Evolutionary conservation across 495 filamentous ascomycete genomes (phyloP).

Genomic region (Massariosphaeria phaeospora): DNA sequence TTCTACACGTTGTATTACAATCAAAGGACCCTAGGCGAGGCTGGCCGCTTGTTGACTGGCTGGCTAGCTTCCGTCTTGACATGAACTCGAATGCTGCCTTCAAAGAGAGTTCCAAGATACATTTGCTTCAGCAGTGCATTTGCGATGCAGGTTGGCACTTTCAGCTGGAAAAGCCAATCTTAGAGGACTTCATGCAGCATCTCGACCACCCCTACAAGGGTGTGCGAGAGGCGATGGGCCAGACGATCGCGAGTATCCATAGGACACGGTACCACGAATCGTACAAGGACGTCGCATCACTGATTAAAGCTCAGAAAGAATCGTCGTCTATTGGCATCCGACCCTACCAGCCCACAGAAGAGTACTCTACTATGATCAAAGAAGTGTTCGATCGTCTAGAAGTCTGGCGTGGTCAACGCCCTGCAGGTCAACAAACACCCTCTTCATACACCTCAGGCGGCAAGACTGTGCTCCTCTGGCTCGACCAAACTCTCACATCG

Average conservation of each 20-base stretch:
- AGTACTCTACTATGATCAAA: constrained; percentile 66
- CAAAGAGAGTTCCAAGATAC: constrained; percentile 96
- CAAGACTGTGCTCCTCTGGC: constrained; percentile 93
- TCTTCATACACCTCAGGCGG: constrained; percentile 92
- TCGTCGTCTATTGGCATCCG: constrained; percentile 79
- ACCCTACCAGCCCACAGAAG: constrained; percentile 70
- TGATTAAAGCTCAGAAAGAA: constrained; percentile 72
- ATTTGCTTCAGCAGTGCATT: constrained; percentile 82
- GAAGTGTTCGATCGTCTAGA: constrained; percentile 78
- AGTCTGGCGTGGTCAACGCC: constrained; percentile 77
- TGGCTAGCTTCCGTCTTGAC: constrained; percentile 82
- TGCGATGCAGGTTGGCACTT: constrained; percentile 94
- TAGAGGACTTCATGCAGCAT: constrained; percentile 83
- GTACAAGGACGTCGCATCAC: constrained; percentile 65
- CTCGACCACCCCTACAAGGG: constrained; percentile 97
- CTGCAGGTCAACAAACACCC: constrained; percentile 84
- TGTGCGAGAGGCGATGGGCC: constrained; percentile 90
- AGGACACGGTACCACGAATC: constrained; percentile 90
- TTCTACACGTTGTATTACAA: constrained; percentile 78
- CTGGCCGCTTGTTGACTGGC: constrained; percentile 79
- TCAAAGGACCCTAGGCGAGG: constrained; percentile 80
- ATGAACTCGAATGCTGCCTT: constrained; percentile 96
- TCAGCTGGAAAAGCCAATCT: constrained; percentile 79
- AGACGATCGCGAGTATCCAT: constrained; percentile 79
- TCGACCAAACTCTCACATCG: constrained; percentile 83